Evolutionary conservation across 768 basidiomycete species (phyloP), one percentile per base, ranked within the genome.

Genomic region (Phlebiopsis gigantea): DNA sequence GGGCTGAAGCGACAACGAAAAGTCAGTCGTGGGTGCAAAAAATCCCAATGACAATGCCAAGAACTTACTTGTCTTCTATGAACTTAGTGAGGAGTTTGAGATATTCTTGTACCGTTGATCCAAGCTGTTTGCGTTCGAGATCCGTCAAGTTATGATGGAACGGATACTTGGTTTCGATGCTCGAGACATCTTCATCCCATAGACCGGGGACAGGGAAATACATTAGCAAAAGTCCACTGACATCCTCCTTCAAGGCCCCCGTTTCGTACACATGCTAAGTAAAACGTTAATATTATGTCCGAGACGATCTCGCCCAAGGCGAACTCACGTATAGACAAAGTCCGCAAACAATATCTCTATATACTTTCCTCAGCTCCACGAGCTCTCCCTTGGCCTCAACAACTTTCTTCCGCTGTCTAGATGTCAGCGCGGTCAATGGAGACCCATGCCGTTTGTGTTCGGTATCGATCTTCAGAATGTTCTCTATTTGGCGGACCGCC

Each of bases 201-300:
- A 50, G n/a, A 7, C 28, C 25, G 3, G 6, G 49, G 7, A 43
- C 3, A 14, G 56, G 56, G 45, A 57, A 57, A 28, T 57, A 57
- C 8, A 9, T 44, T 4, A n/a, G 43, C 22, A 52, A 12, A 3
- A 57, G 49, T 2, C 21, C 21, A 3, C 51, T 49, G n/a, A 52
- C 15, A 1, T 57, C 50, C 9, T 41, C 49, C 15, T 41, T 12
- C 8, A 26, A 2, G 14, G 31, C 30, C 49, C 56, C 50, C 15
- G 49, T 52, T 24, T 57, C 49, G 22, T 57, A 52, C 1, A 52
- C 46, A 41, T 51, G 26, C 56, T 57, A 25, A 4, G 7, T 26
- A 25, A 25, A 25, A 19, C 25, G 8, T 15, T 52, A 2, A 57
- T 50, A 15, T 17, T 19, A 4, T 6, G 21, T 12, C 1, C 17